phyloP scores from a whole-genome alignment of 345 rosid genomes.

The Salix udensis region DNA sequence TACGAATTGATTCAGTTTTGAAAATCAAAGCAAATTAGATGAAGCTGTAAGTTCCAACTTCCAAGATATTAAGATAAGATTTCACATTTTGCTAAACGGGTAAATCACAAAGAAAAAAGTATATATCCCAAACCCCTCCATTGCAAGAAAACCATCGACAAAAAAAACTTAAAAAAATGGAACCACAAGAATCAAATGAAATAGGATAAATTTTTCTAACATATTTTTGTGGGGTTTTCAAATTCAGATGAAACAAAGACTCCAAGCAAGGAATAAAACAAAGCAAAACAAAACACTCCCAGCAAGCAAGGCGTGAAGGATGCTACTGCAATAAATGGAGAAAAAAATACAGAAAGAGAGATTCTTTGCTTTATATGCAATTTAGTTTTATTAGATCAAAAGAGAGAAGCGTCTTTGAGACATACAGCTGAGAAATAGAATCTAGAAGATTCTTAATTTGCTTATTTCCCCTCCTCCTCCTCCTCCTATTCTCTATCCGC shows the following conservation, averaged over 20 bases:
- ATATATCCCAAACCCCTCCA: background rate
- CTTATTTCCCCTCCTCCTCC: too few relatives aligned
- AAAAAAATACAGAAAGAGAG: background rate
- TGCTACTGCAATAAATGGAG: background rate
- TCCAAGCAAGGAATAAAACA: background rate
- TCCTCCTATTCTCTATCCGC: too few relatives aligned
- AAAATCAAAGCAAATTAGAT: too few relatives aligned
- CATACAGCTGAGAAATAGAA: too few relatives aligned
- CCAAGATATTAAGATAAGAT: too few relatives aligned
- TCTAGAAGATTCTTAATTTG: too few relatives aligned
- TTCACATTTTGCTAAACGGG: background rate
- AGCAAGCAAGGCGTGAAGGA: too few relatives aligned
- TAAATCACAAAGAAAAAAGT: background rate
- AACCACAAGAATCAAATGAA: background rate
- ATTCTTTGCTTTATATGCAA: constrained; percentile 19
- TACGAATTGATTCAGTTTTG: background rate
- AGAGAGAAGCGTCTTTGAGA: too few relatives aligned
- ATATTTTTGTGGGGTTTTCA: too few relatives aligned
- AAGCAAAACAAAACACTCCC: background rate
- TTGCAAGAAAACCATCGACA: background rate
- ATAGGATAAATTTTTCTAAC: background rate
- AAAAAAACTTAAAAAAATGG: background rate
- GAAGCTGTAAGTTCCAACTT: too few relatives aligned
- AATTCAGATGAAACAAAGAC: background rate
- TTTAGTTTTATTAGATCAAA: too few relatives aligned